Evolutionary conservation across 352 stramenopile species (phyloP).

Genomic region (Globisporangium middletonii): DNA sequence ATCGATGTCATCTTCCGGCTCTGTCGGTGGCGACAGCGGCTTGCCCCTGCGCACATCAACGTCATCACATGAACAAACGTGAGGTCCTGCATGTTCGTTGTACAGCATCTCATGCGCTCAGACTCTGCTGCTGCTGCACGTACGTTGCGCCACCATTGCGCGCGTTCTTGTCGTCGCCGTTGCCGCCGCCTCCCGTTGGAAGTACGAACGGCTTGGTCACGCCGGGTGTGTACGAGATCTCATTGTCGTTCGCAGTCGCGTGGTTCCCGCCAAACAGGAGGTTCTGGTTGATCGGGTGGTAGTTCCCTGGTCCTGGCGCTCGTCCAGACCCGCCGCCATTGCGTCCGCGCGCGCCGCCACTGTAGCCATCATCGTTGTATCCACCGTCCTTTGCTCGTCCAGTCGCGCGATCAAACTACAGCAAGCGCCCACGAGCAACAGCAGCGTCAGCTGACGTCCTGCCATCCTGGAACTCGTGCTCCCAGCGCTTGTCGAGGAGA

Average conservation of each 20-base stretch:
- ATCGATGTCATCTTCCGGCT: slow-evolving; percentile 85
- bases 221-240: slow-evolving; percentile 16
- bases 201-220: slow-evolving; percentile 78
- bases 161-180: slow-evolving; percentile 18
- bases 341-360: slow-evolving; percentile 9
- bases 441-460: not conserved
- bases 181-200: slow-evolving; percentile 32
- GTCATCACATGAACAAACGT: no score
- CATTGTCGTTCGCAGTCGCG: slow-evolving; percentile 4
- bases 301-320: slow-evolving; percentile 31
- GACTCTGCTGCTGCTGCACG: not conserved
- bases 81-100: no score
- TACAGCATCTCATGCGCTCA: no score
- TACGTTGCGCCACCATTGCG: slow-evolving; percentile 5
- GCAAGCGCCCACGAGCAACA: not conserved
- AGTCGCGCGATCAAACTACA: slow-evolving; percentile 39
- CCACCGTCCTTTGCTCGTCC: slow-evolving; percentile 32
- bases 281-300: slow-evolving; percentile 75
- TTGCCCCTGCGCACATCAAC: slow-evolving; percentile 2
- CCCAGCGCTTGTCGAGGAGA: not conserved
- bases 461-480: no score
- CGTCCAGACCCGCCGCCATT: slow-evolving; percentile 17
- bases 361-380: slow-evolving; percentile 21
- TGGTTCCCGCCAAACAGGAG: slow-evolving; percentile 41
- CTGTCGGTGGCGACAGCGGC: slow-evolving; percentile 12